Percentiles rank a stretch among this genome's conserved stretches.
These are phyloP conservation scores for Prunus salicina DNA, from an alignment of 306 rosid species.

Conservation along the genomic window DNA sequence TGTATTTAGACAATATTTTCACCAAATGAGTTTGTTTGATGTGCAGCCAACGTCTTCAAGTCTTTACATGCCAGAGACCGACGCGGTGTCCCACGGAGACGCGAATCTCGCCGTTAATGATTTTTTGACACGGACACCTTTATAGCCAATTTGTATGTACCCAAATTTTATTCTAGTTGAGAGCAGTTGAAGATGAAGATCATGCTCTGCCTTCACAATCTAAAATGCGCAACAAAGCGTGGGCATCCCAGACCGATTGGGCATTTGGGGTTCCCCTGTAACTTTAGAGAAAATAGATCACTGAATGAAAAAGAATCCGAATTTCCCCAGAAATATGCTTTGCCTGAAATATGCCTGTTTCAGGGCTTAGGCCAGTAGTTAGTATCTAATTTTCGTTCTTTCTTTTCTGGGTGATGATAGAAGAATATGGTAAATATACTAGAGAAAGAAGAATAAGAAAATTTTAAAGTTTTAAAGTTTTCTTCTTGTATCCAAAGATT, in stretches of 20 bases:
- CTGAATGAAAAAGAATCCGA: background rate
- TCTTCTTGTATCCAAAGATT: background rate
- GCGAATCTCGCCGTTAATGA: slow-evolving; percentile 89
- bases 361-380: slow-evolving; percentile 1
- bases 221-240: slow-evolving; percentile 10
- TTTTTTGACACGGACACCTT: slow-evolving; percentile 68
- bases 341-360: background rate
- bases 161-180: slow-evolving; percentile 22
- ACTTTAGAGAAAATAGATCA: slow-evolving; percentile 24
- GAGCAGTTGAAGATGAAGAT: slow-evolving; percentile 31
- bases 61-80: slow-evolving; percentile 86
- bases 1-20: slow-evolving; percentile 2
- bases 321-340: background rate
- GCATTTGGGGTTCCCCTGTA: slow-evolving; percentile 26
- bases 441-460: slow-evolving; percentile 5
- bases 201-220: slow-evolving; percentile 22
- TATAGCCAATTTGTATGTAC: slow-evolving; percentile 32
- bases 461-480: background rate
- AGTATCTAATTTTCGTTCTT: slow-evolving; percentile 20
- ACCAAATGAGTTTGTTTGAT: slow-evolving; percentile 9
- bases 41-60: slow-evolving; percentile 71
- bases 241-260: slow-evolving; percentile 7
- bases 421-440: slow-evolving; percentile 8
- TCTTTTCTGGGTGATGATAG: slow-evolving; percentile 30
- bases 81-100: slow-evolving; percentile 93